Conservation (phyloP, 805 yeast species). For the Kurtzmaniella fragi region DNA sequence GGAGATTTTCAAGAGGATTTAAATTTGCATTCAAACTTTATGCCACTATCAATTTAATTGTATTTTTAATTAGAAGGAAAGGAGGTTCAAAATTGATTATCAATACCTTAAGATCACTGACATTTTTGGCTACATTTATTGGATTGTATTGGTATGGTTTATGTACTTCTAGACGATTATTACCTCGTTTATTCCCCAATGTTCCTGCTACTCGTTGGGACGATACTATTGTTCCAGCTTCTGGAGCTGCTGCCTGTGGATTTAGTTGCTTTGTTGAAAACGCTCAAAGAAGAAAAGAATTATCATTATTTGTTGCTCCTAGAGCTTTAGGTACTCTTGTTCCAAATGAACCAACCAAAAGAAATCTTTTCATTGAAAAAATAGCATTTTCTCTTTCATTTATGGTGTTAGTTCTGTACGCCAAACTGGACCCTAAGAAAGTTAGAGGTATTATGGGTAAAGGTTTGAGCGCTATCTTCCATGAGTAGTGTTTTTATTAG, state of each 20-base stretch:
- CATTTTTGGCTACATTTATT: constrained; percentile 32
- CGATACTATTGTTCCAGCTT: constrained; percentile 26
- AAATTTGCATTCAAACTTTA: constrained; percentile 29
- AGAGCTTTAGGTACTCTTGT: constrained; percentile 31
- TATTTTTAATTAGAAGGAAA: constrained; percentile 7
- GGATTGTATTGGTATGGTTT: constrained; percentile 36
- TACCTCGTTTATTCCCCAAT: constrained; percentile 27
- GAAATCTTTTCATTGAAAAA: constrained; percentile 23
- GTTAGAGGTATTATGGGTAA: constrained; percentile 35
- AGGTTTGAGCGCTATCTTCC: constrained; percentile 16
- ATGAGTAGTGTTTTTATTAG: neutral
- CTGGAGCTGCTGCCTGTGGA: constrained; percentile 33
- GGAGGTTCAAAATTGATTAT: constrained; percentile 3
- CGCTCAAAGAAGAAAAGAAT: constrained; percentile 38
- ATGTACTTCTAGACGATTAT: constrained; percentile 28
- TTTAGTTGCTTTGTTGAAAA: constrained; percentile 30
- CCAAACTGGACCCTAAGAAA: constrained; percentile 19
- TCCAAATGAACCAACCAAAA: constrained; percentile 18
- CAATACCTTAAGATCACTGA: constrained; percentile 27
- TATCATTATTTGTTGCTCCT: constrained; percentile 44
- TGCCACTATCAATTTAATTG: constrained; percentile 29
- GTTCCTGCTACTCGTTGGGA: constrained; percentile 25
- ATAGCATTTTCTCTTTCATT: constrained; percentile 28
- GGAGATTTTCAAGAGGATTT: constrained; percentile 32
- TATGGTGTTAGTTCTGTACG: constrained; percentile 32